These are phyloP conservation scores for Emmonsiellopsis sp. DNA, from an alignment of 2,329 filamentous ascomycete genomes.

Conservation along the genomic window DNA sequence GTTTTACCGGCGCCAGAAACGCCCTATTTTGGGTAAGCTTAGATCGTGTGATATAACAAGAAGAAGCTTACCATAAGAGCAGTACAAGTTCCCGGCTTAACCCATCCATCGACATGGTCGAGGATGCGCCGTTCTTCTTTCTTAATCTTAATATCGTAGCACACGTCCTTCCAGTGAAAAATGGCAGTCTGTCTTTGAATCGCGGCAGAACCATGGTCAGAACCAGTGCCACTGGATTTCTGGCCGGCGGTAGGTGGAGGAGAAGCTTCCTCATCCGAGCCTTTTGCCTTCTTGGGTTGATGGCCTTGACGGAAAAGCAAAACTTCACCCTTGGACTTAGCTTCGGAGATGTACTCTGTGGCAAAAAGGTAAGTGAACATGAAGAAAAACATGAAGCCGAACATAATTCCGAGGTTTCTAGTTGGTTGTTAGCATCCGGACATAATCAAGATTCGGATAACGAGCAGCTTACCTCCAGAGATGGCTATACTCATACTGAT, in stretches of 20 bases:
- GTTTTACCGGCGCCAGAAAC: constrained; percentile 89
- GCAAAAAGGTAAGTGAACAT: constrained; percentile 52
- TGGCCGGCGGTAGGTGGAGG: constrained; percentile 18
- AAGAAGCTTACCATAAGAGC: constrained; percentile 61
- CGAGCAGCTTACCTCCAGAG: constrained; percentile 42
- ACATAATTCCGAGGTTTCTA: constrained; percentile 60
- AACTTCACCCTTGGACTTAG: constrained; percentile 68
- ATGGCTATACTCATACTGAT: constrained; percentile 50
- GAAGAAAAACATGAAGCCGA: constrained; percentile 56
- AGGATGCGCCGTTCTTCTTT: constrained; percentile 64
- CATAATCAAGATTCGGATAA: neutral
- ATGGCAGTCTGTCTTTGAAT: constrained; percentile 63
- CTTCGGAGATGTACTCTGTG: constrained; percentile 54
- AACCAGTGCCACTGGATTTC: constrained; percentile 23
- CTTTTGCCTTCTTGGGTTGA: constrained; percentile 39
- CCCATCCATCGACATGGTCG: constrained; percentile 83
- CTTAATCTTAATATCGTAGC: constrained; percentile 76
- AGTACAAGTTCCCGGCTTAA: constrained; percentile 82
- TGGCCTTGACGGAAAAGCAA: constrained; percentile 65
- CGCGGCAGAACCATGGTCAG: constrained; percentile 20
- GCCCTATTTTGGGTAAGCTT: constrained; percentile 34
- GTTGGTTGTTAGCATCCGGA: neutral
- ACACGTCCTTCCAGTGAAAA: constrained; percentile 79
- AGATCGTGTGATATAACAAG: neutral
- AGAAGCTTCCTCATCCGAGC: constrained; percentile 19